Evolutionary conservation across 306 rosid genomes (phyloP).

Genomic region (Gleditsia sinensis): DNA sequence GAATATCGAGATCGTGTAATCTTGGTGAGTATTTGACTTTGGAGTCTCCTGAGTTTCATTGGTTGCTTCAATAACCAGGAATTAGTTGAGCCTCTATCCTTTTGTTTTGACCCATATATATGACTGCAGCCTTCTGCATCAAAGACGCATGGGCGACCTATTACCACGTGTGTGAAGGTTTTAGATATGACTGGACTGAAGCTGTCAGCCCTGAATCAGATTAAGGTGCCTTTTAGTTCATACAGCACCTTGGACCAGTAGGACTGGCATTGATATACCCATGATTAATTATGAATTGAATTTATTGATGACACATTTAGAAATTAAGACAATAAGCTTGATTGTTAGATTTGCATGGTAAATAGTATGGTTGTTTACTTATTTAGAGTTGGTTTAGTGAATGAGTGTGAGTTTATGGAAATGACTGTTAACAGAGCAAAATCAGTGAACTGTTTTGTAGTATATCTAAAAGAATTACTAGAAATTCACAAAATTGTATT

Average conservation of each 20-base stretch:
- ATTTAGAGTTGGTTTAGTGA: not conserved
- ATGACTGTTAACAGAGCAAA: not conserved
- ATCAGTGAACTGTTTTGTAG: not conserved
- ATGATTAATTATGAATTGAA: conserved; percentile 23
- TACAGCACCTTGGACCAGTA: conserved; percentile 5
- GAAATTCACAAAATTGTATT: conserved; percentile 10
- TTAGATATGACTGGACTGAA: conserved; percentile 96
- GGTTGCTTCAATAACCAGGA: not conserved
- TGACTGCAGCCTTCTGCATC: conserved; percentile 80
- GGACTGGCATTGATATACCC: not conserved
- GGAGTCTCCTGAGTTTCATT: not conserved
- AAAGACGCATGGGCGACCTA: conserved; percentile 72
- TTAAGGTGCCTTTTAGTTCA: conserved; percentile 58
- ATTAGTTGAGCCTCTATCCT: conserved; percentile 23
- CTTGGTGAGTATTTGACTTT: conserved; percentile 63
- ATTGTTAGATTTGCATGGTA: not conserved
- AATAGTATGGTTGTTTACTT: conserved; percentile 4
- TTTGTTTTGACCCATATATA: conserved; percentile 33
- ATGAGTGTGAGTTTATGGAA: not conserved
- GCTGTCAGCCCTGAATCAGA: conserved; percentile 88
- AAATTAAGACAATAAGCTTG: not conserved
- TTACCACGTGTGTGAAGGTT: conserved; percentile 85
- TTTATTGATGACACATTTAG: not conserved
- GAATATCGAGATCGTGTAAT: conserved; percentile 85
- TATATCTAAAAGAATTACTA: not conserved